phyloP scores from a whole-genome alignment of 768 basidiomycete genomes.

The Glaciozyma antarctica region DNA sequence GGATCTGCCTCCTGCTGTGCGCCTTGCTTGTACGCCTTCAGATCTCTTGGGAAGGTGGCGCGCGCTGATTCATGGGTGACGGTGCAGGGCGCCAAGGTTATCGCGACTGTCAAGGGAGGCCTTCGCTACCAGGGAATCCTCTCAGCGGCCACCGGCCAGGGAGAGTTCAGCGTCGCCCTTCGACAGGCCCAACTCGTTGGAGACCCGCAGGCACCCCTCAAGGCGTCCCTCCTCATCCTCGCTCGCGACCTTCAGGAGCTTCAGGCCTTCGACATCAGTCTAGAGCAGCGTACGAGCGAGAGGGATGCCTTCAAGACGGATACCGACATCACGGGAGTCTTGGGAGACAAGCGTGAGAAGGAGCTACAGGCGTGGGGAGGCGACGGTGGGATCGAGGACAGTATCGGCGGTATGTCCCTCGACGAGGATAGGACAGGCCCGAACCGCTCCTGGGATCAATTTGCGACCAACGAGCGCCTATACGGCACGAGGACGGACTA shows the following conservation, averaged over 20 bases:
- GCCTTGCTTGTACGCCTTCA: slow-evolving; percentile 14
- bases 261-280: slow-evolving; percentile 21
- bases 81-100: slow-evolving; percentile 30
- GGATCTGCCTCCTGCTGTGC: slow-evolving; percentile 15
- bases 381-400: background rate
- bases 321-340: slow-evolving; percentile 35
- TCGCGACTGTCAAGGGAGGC: slow-evolving; percentile 23
- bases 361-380: slow-evolving; percentile 25
- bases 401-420: slow-evolving; percentile 6
- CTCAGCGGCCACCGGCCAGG: slow-evolving; percentile 20
- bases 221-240: slow-evolving; percentile 29
- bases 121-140: slow-evolving; percentile 31
- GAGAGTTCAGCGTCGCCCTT: slow-evolving; percentile 32
- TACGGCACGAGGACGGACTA: slow-evolving; percentile 87
- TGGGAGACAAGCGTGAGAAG: slow-evolving; percentile 20
- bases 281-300: slow-evolving; percentile 11
- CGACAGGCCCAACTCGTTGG: slow-evolving; percentile 26
- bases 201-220: slow-evolving; percentile 6
- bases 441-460: slow-evolving; percentile 70
- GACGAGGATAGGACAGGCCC: slow-evolving; percentile 10
- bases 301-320: slow-evolving; percentile 37
- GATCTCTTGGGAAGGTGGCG: background rate
- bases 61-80: background rate
- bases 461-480: slow-evolving; percentile 78
- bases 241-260: slow-evolving; percentile 30